phyloP scores from a whole-genome alignment of 495 filamentous ascomycete genomes.

The Aspergillus funiculosus region DNA sequence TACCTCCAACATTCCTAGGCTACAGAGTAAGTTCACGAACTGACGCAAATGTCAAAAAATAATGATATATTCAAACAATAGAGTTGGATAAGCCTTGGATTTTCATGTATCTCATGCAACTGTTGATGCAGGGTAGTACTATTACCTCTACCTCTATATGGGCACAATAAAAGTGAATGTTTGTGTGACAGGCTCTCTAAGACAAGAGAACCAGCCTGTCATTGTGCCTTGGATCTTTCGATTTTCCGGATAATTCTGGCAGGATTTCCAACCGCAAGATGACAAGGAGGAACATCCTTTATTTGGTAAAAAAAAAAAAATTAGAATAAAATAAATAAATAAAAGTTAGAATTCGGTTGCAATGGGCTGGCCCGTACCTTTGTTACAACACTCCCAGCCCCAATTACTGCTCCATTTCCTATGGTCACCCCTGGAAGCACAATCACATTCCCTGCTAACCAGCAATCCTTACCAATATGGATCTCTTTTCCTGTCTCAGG shows the following conservation, averaged over 20 bases:
- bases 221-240: conserved; percentile 35
- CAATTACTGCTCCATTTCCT: conserved; percentile 69
- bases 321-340: not conserved
- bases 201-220: not conserved
- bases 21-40: too few species aligned
- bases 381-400: conserved; percentile 85
- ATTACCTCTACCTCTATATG: too few species aligned
- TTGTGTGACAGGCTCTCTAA: too few species aligned
- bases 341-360: not conserved
- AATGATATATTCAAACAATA: too few species aligned
- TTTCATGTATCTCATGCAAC: too few species aligned
- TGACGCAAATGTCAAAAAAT: too few species aligned
- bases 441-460: conserved; percentile 75
- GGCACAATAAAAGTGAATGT: too few species aligned
- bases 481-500: conserved; percentile 74
- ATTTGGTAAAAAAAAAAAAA: not conserved
- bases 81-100: too few species aligned
- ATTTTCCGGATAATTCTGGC: conserved; percentile 55
- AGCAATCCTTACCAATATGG: conserved; percentile 79
- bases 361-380: conserved; percentile 61
- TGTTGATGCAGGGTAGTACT: too few species aligned
- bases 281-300: conserved; percentile 58
- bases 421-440: conserved; percentile 76
- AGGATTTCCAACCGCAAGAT: conserved; percentile 63
- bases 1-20: too few species aligned